Evolutionary conservation across 805 yeast species (phyloP).

Genomic region (Cyberlindnera nakhonratchasimensis): DNA sequence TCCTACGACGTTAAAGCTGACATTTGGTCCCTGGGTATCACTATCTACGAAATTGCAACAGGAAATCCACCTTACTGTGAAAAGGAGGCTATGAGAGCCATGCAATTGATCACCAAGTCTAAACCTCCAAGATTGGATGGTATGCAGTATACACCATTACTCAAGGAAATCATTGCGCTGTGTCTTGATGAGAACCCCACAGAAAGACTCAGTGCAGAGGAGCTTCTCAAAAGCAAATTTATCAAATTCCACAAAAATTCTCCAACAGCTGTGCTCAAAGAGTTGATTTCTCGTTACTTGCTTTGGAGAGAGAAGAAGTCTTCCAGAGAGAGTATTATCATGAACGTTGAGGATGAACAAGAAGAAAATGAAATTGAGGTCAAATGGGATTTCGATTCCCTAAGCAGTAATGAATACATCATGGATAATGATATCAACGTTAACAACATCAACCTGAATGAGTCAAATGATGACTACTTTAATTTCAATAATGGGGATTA

Average conservation of each 20-base stretch:
- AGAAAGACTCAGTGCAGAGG: slow-evolving; percentile 86
- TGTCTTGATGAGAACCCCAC: slow-evolving; percentile 93
- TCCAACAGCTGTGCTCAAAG: slow-evolving; percentile 62
- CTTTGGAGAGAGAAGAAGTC: slow-evolving; percentile 70
- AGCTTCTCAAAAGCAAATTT: slow-evolving; percentile 69
- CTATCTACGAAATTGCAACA: slow-evolving; percentile 90
- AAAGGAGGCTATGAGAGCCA: slow-evolving; percentile 90
- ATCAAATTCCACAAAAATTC: slow-evolving; percentile 57
- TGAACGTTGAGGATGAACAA: slow-evolving; percentile 41
- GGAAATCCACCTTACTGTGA: slow-evolving; percentile 98
- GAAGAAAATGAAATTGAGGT: slow-evolving; percentile 43
- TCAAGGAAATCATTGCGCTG: slow-evolving; percentile 86
- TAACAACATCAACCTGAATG: slow-evolving; percentile 31
- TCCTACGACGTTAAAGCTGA: slow-evolving; percentile 89
- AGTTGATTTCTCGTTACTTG: slow-evolving; percentile 68
- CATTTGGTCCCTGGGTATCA: slow-evolving; percentile 96
- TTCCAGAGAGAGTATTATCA: slow-evolving; percentile 46
- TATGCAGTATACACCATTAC: slow-evolving; percentile 63
- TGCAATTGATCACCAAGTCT: slow-evolving; percentile 88
- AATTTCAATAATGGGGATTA: slow-evolving; percentile 22
- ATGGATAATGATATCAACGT: slow-evolving; percentile 63
- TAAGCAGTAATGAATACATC: slow-evolving; percentile 70
- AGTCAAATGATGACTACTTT: slow-evolving; percentile 24
- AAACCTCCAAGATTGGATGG: slow-evolving; percentile 96
- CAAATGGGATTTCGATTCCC: slow-evolving; percentile 88